Conservation (phyloP, 2,329 filamentous ascomycete genomes). For the Dendrostoma leiphaemia region DNA sequence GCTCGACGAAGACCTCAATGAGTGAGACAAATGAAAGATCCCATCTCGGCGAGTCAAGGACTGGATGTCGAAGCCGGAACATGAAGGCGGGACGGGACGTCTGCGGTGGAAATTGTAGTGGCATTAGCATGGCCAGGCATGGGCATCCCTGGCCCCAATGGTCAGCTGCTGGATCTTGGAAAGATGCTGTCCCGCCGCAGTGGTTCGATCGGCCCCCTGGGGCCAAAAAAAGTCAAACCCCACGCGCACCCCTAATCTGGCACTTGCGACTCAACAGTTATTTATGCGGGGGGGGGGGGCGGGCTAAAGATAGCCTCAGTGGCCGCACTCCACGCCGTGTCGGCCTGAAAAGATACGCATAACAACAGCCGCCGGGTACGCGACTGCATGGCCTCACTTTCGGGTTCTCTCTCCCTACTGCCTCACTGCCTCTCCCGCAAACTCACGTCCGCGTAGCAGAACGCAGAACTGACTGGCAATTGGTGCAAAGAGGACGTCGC, state of each 20-base stretch:
- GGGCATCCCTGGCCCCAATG: background rate
- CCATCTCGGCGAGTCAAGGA: background rate
- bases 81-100: background rate
- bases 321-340: background rate
- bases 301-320: constrained; percentile 2
- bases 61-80: background rate
- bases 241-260: background rate
- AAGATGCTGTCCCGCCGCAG: background rate
- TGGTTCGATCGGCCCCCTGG: background rate
- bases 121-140: too few species aligned
- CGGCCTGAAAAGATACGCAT: too few species aligned
- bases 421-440: background rate
- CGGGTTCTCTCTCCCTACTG: background rate
- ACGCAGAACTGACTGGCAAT: background rate
- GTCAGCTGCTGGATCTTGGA: background rate
- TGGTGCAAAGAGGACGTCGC: background rate
- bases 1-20: too few species aligned
- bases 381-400: background rate
- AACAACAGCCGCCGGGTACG: background rate
- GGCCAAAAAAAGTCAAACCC: too few species aligned
- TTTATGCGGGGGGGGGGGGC: background rate
- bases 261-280: too few species aligned
- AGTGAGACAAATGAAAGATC: background rate
- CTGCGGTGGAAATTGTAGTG: background rate
- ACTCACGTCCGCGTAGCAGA: too few species aligned